A percentile compares a stretch with the other conserved stretches of the same genome.
These are phyloP conservation scores for Melaleuca alternifolia DNA, from an alignment of 345 rosid species.

Conservation along the genomic window DNA sequence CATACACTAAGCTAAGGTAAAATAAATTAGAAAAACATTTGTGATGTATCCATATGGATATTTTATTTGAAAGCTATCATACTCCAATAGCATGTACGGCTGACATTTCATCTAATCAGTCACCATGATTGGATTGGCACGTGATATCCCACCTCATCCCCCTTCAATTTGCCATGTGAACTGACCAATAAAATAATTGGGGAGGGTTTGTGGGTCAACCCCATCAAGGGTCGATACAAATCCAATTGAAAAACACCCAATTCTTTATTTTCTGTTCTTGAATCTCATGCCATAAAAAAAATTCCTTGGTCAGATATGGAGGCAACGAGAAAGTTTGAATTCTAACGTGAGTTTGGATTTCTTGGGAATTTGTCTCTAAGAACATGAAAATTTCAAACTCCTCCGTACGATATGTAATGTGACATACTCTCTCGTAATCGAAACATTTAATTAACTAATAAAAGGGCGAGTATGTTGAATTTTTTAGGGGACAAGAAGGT, in stretches of 20 bases:
- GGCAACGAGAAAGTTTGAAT: background rate
- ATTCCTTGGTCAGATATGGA: background rate
- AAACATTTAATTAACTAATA: background rate
- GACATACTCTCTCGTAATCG: background rate
- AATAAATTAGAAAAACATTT: background rate
- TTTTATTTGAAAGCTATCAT: background rate
- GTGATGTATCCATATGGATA: background rate
- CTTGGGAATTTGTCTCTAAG: background rate
- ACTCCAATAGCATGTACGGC: conserved; percentile 3
- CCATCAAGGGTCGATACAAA: background rate
- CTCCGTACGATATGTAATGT: background rate
- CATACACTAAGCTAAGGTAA: background rate
- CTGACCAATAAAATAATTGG: background rate
- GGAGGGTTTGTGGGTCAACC: background rate
- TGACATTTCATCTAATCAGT: background rate
- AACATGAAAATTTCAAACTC: background rate
- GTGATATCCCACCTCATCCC: conserved; percentile 10
- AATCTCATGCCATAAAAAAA: background rate
- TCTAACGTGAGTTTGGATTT: background rate
- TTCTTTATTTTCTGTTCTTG: background rate
- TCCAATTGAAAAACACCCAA: background rate
- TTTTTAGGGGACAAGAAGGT: background rate
- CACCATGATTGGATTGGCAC: conserved; percentile 13
- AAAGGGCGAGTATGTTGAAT: background rate
- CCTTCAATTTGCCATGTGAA: conserved; percentile 1